These are phyloP conservation scores for Cercospora nicotianae DNA, from an alignment of 2,329 filamentous ascomycete genomes.

Conservation along the genomic window DNA sequence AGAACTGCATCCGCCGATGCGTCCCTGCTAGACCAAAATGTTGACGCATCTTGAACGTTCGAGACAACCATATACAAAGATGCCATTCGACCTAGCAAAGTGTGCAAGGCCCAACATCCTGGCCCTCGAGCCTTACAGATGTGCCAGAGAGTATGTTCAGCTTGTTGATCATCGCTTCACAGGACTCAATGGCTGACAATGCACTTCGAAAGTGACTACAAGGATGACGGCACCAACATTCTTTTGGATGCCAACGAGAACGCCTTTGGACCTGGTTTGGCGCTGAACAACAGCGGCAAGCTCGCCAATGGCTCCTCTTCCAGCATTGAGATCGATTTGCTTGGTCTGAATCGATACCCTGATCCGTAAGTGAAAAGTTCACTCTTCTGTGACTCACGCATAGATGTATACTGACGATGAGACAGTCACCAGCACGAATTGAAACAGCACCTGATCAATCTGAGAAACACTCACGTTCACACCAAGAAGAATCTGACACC, in stretches of 20 bases:
- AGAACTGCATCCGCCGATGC: constrained; percentile 1
- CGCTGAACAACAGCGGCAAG: constrained; percentile 51
- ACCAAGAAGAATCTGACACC: constrained; percentile 71
- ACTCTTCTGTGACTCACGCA: constrained; percentile 10
- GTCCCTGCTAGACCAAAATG: background rate
- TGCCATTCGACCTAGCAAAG: constrained; percentile 51
- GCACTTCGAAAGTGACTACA: constrained; percentile 68
- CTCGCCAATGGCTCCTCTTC: constrained; percentile 48
- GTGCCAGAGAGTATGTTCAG: constrained; percentile 53
- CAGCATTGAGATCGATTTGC: constrained; percentile 67
- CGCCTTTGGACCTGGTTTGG: constrained; percentile 81
- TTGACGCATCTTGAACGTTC: constrained; percentile 20
- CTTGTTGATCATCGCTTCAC: constrained; percentile 46
- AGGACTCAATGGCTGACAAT: constrained; percentile 24
- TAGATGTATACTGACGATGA: constrained; percentile 17
- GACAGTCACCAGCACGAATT: constrained; percentile 74
- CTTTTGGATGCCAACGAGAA: constrained; percentile 98
- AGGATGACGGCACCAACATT: constrained; percentile 94
- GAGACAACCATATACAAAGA: constrained; percentile 26
- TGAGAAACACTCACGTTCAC: constrained; percentile 84
- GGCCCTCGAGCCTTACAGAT: constrained; percentile 55
- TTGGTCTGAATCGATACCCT: constrained; percentile 88
- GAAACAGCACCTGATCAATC: constrained; percentile 80
- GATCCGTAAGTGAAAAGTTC: constrained; percentile 61
- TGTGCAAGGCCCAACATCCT: constrained; percentile 56